Conservation (phyloP, 106 monocot genomes). For the Dendrobium officinale region DNA sequence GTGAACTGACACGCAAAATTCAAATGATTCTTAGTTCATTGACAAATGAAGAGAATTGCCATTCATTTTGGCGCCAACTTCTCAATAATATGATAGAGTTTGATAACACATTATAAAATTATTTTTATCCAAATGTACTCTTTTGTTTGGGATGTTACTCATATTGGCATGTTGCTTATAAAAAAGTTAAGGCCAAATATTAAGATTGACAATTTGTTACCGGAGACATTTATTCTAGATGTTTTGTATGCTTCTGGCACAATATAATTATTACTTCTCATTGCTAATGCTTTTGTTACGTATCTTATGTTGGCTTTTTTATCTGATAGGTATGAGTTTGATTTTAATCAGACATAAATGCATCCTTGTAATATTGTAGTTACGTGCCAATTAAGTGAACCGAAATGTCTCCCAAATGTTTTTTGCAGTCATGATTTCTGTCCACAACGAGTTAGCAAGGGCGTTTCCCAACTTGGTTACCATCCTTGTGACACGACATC, state of each 20-base stretch:
- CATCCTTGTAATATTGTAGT: not conserved
- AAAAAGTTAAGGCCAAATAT: not conserved
- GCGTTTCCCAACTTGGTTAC: conserved; percentile 49
- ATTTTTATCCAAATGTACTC: not conserved
- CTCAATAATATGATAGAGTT: not conserved
- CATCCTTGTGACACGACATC: conserved; percentile 77
- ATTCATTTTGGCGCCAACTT: not conserved
- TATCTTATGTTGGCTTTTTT: not conserved
- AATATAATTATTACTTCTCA: not conserved
- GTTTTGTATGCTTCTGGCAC: not conserved
- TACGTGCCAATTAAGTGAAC: not conserved
- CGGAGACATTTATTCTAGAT: not conserved
- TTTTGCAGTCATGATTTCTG: conserved; percentile 64
- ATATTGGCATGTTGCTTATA: not conserved
- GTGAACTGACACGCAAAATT: not conserved
- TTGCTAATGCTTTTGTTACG: not conserved
- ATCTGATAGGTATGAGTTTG: not conserved
- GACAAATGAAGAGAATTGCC: not conserved
- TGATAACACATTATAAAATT: not conserved
- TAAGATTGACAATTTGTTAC: not conserved
- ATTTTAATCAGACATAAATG: not conserved
- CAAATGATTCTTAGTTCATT: not conserved
- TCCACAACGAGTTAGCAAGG: conserved; percentile 53
- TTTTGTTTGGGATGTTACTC: not conserved
- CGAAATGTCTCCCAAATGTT: conserved; percentile 13